Percentiles rank a stretch among this genome's conserved stretches.
These are phyloP conservation scores for Exophiala sp. DNA, from an alignment of 2,329 filamentous ascomycete species.

Conservation along the genomic window DNA sequence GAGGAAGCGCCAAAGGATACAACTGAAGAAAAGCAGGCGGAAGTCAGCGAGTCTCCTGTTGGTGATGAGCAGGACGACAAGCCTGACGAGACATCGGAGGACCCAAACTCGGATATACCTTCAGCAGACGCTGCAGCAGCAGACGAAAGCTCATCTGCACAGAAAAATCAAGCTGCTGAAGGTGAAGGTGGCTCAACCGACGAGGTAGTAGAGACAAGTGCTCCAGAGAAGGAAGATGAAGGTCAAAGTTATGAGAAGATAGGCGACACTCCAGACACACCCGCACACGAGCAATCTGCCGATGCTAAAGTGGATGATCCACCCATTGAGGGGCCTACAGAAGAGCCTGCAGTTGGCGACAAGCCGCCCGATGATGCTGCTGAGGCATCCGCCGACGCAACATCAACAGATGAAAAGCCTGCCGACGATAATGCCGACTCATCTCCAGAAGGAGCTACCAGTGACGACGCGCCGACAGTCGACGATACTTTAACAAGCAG, in stretches of 20 bases:
- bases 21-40: slow-evolving; percentile 22
- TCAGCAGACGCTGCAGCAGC: background rate
- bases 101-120: slow-evolving; percentile 14
- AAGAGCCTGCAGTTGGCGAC: slow-evolving; percentile 16
- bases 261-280: too few species aligned
- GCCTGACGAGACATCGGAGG: slow-evolving; percentile 15
- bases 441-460: slow-evolving; percentile 13
- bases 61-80: slow-evolving; percentile 15
- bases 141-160: background rate
- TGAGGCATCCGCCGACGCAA: slow-evolving; percentile 25
- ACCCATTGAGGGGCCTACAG: background rate
- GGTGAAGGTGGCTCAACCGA: background rate
- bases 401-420: slow-evolving; percentile 21
- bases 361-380: background rate
- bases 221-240: too few species aligned
- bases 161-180: background rate
- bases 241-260: too few species aligned
- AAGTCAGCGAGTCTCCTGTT: slow-evolving; percentile 9
- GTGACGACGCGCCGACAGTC: slow-evolving; percentile 16
- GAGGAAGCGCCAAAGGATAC: slow-evolving; percentile 3
- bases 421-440: background rate
- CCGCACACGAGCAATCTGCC: background rate
- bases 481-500: slow-evolving; percentile 13
- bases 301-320: background rate
- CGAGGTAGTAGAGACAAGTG: background rate